These are phyloP conservation scores for Ascochyta koolunga DNA, from an alignment of 2,329 filamentous ascomycete genomes.

Conservation along the genomic window DNA sequence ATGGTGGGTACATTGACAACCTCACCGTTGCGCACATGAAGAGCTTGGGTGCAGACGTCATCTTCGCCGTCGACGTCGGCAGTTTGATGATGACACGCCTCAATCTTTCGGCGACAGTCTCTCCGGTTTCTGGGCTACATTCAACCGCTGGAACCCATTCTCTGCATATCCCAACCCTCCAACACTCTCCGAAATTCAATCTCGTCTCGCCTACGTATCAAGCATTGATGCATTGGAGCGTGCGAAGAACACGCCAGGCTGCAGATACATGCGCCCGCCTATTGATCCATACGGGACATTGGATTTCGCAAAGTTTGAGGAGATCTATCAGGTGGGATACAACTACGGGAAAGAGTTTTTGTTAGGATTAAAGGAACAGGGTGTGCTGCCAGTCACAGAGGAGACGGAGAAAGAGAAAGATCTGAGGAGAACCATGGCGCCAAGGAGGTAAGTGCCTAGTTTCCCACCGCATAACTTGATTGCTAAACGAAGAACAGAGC, in stretches of 20 bases:
- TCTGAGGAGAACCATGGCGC: constrained; percentile 59
- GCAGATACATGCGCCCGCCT: constrained; percentile 94
- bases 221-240: constrained; percentile 93
- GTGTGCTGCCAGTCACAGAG: constrained; percentile 67
- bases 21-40: constrained; percentile 98
- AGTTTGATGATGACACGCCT: constrained; percentile 89
- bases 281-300: constrained; percentile 92
- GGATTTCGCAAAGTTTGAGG: constrained; percentile 97
- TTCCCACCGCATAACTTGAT: not conserved
- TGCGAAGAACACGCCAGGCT: constrained; percentile 88
- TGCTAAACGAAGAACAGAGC: constrained; percentile 9
- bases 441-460: constrained; percentile 23
- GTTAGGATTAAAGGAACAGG: constrained; percentile 76
- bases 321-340: constrained; percentile 91
- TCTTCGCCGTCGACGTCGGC: constrained; percentile 95
- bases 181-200: constrained; percentile 94
- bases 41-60: constrained; percentile 85
- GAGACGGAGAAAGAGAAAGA: constrained; percentile 59
- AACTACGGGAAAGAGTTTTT: constrained; percentile 83
- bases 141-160: constrained; percentile 98
- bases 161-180: constrained; percentile 88
- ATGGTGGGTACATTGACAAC: constrained; percentile 97
- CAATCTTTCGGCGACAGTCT: constrained; percentile 93
- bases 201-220: constrained; percentile 89
- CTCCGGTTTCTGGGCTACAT: constrained; percentile 91